Evolutionary conservation across 2,329 filamentous ascomycete species (phyloP), one percentile per base, ranked within the genome.

Genomic region (Gaeumannomyces tritici): DNA sequence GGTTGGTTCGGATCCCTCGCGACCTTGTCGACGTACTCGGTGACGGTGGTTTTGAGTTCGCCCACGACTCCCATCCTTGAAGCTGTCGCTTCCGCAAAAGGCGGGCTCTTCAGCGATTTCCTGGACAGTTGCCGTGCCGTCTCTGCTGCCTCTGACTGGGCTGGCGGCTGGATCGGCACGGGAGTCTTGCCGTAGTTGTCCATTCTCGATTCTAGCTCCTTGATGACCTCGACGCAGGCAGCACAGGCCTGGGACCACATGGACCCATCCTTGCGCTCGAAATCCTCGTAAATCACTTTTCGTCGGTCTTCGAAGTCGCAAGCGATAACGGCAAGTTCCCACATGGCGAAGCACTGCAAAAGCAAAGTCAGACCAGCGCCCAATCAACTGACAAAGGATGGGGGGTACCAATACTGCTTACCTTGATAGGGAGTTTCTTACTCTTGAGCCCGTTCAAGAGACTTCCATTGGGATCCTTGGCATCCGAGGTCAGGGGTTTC

Each of bases 391-490:
- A 29, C 18, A 33, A 18, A 26, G 7, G 1, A 13, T 15, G 21
- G 28, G 11, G 21, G n/a, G 5, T 9, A 8, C 5, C 18, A 18
- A 21, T 28, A 35, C 15, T 26, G 33, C 51, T 33, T 61, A 61
- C 88, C 75, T 85, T 87, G 64, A 90, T 86, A 12, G 90, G 80
- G 11, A 90, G 80, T 73, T 93, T 95, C 76, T 92, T 95, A 66
- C 88, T 88, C 72, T 88, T 93, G 57, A 98, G 74, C 0, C 93
- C 93, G 63, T 87, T 91, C 59, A 98, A 73, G 31, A 98, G 79
- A 71, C 90, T 96, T 47, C 91, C 92, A 70, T 96, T 98, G 0
- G 93, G 91, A 73, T 97, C 93, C 70, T 90, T 95, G 21, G 91
- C 90, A 67, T 93, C 90, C 24, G 84, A 83, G 0, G 91, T 96